These are phyloP conservation scores for Chrysanthemum makinoi DNA, from an alignment of 129 eudicot genomes.

Conservation along the genomic window DNA sequence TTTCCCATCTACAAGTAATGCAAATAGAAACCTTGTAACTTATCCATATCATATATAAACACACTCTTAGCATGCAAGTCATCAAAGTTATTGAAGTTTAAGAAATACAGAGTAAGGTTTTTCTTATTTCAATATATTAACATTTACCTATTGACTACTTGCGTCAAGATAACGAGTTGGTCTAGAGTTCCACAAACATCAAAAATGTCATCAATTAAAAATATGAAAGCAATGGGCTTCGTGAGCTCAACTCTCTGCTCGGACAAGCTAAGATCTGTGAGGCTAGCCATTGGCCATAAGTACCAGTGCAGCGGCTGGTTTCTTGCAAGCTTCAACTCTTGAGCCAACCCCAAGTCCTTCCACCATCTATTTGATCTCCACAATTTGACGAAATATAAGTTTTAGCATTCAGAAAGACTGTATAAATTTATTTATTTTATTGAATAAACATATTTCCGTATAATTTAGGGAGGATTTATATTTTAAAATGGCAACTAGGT, in stretches of 20 bases:
- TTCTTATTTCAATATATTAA: background rate
- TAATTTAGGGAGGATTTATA: too few relatives aligned
- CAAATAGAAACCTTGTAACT: background rate
- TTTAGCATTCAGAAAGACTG: background rate
- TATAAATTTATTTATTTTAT: background rate
- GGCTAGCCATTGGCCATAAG: slow-evolving; percentile 60
- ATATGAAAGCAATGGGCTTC: slow-evolving; percentile 54
- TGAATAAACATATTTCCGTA: too few relatives aligned
- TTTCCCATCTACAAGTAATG: slow-evolving; percentile 52
- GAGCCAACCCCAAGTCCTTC: slow-evolving; percentile 42
- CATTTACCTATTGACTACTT: slow-evolving; percentile 49
- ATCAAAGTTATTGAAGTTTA: background rate
- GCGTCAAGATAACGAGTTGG: slow-evolving; percentile 49
- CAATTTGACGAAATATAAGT: background rate
- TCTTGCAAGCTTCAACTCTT: slow-evolving; percentile 52
- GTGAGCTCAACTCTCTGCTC: slow-evolving; percentile 47
- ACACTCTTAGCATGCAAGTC: background rate
- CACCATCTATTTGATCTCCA: slow-evolving; percentile 52
- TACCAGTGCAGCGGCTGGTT: slow-evolving; percentile 69
- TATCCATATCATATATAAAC: background rate
- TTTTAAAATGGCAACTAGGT: too few relatives aligned
- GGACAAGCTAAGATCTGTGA: slow-evolving; percentile 40
- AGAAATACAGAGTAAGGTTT: background rate
- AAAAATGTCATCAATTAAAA: slow-evolving; percentile 60
- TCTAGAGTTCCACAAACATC: slow-evolving; percentile 59